Evolutionary conservation across 1,139 yeast genomes (phyloP).

Genomic region (Scheffersomyces insectosa): DNA sequence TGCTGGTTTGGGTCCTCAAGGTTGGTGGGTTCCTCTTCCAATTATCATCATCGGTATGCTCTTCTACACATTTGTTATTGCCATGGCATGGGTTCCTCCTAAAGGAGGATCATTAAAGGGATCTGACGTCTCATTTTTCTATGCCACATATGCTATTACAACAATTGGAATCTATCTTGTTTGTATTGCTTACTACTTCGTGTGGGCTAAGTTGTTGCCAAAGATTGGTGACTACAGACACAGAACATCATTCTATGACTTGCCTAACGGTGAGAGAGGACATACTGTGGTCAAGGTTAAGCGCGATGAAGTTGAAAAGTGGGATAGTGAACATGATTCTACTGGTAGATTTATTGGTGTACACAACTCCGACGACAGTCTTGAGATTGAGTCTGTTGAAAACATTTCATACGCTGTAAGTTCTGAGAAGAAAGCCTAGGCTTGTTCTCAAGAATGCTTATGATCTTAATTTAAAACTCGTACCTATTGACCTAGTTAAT

Average conservation of each 20-base stretch:
- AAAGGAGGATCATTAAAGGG: slow-evolving; percentile 31
- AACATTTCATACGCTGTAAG: background rate
- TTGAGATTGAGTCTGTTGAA: background rate
- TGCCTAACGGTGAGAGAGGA: slow-evolving; percentile 41
- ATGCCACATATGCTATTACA: slow-evolving; percentile 28
- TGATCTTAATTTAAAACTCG: no score
- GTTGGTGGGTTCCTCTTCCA: slow-evolving; percentile 33
- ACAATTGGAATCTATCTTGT: slow-evolving; percentile 29
- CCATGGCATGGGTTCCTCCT: slow-evolving; percentile 44
- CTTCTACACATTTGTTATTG: slow-evolving; percentile 36
- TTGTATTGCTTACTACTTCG: slow-evolving; percentile 32
- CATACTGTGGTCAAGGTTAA: slow-evolving; percentile 39
- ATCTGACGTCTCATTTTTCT: slow-evolving; percentile 35
- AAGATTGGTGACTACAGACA: slow-evolving; percentile 32
- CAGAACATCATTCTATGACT: slow-evolving; percentile 27
- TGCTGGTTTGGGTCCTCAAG: slow-evolving; percentile 33
- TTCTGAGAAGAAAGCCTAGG: background rate
- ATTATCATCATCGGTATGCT: slow-evolving; percentile 27
- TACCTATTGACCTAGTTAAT: no score
- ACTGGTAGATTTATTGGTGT: slow-evolving; percentile 10
- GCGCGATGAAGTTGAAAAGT: slow-evolving; percentile 26
- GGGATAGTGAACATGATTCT: slow-evolving; percentile 30
- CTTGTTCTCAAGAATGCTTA: no score
- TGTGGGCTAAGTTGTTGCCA: slow-evolving; percentile 41
- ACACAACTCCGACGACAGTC: background rate